Percentiles rank a stretch among this genome's conserved stretches.
phyloP scores from a whole-genome alignment of 805 yeast species.

The Candida maesae region DNA sequence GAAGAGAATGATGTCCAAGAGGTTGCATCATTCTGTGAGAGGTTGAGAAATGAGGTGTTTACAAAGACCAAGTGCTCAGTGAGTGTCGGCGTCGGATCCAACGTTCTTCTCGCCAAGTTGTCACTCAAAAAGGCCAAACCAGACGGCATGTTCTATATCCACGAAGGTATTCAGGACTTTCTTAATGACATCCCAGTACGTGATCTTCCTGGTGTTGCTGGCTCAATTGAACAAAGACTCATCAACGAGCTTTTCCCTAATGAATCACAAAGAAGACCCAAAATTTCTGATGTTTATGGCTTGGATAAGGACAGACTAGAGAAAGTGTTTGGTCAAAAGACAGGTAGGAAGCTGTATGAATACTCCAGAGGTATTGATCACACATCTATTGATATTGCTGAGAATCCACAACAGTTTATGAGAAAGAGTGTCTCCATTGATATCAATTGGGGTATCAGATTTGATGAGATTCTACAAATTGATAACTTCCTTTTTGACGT shows the following conservation, averaged over 20 bases:
- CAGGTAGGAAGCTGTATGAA: constrained; percentile 59
- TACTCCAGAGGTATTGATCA: constrained; percentile 67
- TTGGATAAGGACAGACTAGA: constrained; percentile 36
- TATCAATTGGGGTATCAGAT: constrained; percentile 87
- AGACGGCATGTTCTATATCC: constrained; percentile 49
- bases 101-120: constrained; percentile 74
- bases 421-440: constrained; percentile 84
- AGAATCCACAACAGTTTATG: constrained; percentile 45
- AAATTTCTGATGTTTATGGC: constrained; percentile 36
- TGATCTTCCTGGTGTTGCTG: constrained; percentile 64
- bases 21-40: constrained; percentile 27
- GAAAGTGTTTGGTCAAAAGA: constrained; percentile 59
- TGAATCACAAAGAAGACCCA: constrained; percentile 17
- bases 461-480: constrained; percentile 55
- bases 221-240: constrained; percentile 45
- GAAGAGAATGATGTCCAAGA: constrained; percentile 22
- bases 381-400: constrained; percentile 51
- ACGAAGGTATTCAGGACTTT: constrained; percentile 32
- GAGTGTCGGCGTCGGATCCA: constrained; percentile 75
- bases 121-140: constrained; percentile 80
- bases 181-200: constrained; percentile 26
- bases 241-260: constrained; percentile 28
- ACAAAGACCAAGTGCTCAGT: constrained; percentile 56
- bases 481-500: constrained; percentile 58
- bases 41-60: constrained; percentile 36